These are phyloP conservation scores for Aspergillus funiculosus DNA, from an alignment of 495 filamentous ascomycete species.

Conservation along the genomic window DNA sequence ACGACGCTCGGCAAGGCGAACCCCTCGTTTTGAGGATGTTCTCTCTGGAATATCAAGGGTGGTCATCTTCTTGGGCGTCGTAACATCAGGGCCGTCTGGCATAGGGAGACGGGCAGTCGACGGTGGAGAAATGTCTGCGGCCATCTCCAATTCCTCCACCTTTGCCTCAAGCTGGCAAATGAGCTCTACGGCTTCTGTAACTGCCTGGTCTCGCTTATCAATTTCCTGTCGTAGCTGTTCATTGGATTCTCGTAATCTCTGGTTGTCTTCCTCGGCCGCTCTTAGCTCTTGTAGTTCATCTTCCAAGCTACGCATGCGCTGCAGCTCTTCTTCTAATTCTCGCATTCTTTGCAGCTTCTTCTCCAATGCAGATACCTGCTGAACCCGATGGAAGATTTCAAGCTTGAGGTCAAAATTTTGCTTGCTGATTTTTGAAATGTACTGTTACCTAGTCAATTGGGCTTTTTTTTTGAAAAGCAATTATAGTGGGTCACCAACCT, in stretches of 20 bases:
- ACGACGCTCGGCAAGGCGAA: slow-evolving; percentile 12
- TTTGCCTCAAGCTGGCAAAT: slow-evolving; percentile 70
- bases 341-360: slow-evolving; percentile 63
- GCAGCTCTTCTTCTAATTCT: slow-evolving; percentile 60
- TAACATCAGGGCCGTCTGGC: slow-evolving; percentile 21
- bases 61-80: slow-evolving; percentile 25
- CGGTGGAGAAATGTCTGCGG: slow-evolving; percentile 20
- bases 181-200: slow-evolving; percentile 75
- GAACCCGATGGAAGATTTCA: slow-evolving; percentile 65
- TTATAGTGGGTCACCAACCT: slow-evolving; percentile 27
- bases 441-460: slow-evolving; percentile 23
- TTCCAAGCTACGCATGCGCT: slow-evolving; percentile 59
- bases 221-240: slow-evolving; percentile 64
- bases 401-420: slow-evolving; percentile 89
- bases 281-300: slow-evolving; percentile 57
- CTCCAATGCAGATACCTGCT: slow-evolving; percentile 61
- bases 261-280: slow-evolving; percentile 47
- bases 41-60: slow-evolving; percentile 38
- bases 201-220: slow-evolving; percentile 67
- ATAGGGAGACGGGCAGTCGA: slow-evolving; percentile 24
- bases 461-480: not conserved
- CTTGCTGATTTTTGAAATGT: slow-evolving; percentile 64
- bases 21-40: slow-evolving; percentile 33
- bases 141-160: slow-evolving; percentile 48
- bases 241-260: slow-evolving; percentile 49